Evolutionary conservation across 208 protist species (phyloP).

Genomic region (Wallacemonas sp.): DNA sequence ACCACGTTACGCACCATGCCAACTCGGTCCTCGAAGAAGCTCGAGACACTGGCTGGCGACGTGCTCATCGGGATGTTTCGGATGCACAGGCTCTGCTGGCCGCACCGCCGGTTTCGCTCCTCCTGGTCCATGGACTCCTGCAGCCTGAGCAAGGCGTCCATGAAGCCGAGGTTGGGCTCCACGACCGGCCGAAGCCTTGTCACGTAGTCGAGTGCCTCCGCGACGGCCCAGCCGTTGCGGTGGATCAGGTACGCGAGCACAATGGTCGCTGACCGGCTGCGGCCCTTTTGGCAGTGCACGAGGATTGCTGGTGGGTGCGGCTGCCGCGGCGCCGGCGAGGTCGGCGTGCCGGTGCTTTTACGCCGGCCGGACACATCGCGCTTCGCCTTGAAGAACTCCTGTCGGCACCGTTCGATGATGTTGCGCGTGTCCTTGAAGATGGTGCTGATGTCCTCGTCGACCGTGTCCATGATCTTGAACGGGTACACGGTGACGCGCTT

Average conservation of each 20-base stretch:
- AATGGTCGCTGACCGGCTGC: slow-evolving; percentile 83
- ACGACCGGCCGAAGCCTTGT: slow-evolving; percentile 45
- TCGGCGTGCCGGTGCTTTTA: slow-evolving; percentile 1
- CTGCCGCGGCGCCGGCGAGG: background rate
- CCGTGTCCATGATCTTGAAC: slow-evolving; percentile 72
- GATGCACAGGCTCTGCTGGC: slow-evolving; percentile 57
- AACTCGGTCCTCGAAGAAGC: slow-evolving; percentile 69
- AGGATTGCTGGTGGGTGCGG: slow-evolving; percentile 50
- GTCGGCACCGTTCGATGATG: slow-evolving; percentile 57
- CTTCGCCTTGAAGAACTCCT: slow-evolving; percentile 48
- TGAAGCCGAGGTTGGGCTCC: slow-evolving; percentile 85
- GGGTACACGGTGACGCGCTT: slow-evolving; percentile 54
- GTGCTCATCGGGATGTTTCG: slow-evolving; percentile 43
- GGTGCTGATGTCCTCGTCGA: slow-evolving; percentile 55
- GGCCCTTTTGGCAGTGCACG: slow-evolving; percentile 86
- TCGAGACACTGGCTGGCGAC: slow-evolving; percentile 33
- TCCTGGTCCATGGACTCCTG: slow-evolving; percentile 62
- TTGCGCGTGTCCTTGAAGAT: slow-evolving; percentile 58
- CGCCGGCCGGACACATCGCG: background rate
- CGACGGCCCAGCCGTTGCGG: slow-evolving; percentile 80
- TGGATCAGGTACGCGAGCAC: slow-evolving; percentile 86
- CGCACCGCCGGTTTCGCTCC: slow-evolving; percentile 48
- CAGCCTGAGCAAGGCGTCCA: slow-evolving; percentile 67
- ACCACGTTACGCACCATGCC: slow-evolving; percentile 72
- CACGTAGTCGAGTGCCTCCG: slow-evolving; percentile 84